Evolutionary conservation across 306 rosid genomes (phyloP), one percentile per base, ranked within the genome.

Genomic region (Spatholobus suberectus): DNA sequence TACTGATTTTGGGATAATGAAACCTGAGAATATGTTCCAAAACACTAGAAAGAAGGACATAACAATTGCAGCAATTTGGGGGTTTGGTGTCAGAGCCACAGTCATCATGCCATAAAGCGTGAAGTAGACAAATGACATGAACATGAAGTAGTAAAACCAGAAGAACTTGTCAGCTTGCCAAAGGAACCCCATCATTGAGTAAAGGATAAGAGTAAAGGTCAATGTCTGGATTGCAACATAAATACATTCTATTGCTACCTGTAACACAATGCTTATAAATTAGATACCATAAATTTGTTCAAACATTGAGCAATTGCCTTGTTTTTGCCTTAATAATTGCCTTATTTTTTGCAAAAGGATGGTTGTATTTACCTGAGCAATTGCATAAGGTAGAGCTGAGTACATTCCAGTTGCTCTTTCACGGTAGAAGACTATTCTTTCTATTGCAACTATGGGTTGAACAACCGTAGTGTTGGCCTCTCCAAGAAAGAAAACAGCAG

Each of bases 41-140:
- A 90, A 67, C 49, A 51, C 37, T 18, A 90, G 81, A 34, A 86
- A 90, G 85, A 88, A 86, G 76, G 90, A 76, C 90, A 86, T 88
- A 21, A 82, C 49, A 55, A 86, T 80, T 58, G 90, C 83, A n/a
- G 93, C 93, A 73, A 88, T 82, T 73, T 84, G 85, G 66, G 85
- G 77, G 77, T 83, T 85, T 24, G 91, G 91, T 58, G 90, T 90
- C 6, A 90, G 83, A 84, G 91, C 89, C 18, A 84, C 87, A 68
- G 76, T 70, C 93, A 90, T 86, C 91, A 90, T 86, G 27, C 93
- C 93, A 27, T 90, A 90, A 29, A 90, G 83, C 61, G 91, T 90
- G 85, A 86, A 90, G 85, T 73, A 86, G 78, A 86, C 80, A 37
- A 86, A 86, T 80, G 88, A 78, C 86, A 76, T 81, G 84, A 81